phyloP scores from a whole-genome alignment of 371 early-diverging fungal species.

The Saksenaea vasiformis region DNA sequence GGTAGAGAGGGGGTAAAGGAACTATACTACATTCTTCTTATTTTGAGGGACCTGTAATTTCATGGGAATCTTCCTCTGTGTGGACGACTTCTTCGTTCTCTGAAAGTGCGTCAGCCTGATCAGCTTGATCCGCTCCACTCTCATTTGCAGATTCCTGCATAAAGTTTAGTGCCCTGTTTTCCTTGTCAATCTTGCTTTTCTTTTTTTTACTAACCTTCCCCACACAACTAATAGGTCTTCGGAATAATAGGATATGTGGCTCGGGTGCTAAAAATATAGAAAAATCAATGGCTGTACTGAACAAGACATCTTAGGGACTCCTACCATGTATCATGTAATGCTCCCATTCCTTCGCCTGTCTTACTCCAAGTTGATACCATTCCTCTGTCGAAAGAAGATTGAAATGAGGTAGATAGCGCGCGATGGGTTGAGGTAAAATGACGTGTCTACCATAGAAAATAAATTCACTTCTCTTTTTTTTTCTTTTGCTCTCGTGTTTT shows the following conservation, averaged over 20 bases:
- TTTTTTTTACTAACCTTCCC: background rate
- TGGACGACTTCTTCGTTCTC: background rate
- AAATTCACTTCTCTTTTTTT: background rate
- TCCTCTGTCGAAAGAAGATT: slow-evolving; percentile 4
- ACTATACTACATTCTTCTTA: background rate
- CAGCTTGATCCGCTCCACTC: background rate
- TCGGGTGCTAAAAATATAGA: slow-evolving; percentile 11
- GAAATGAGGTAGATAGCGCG: slow-evolving; percentile 14
- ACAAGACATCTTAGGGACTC: too few relatives aligned
- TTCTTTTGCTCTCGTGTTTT: background rate
- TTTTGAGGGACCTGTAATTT: background rate
- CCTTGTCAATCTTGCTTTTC: background rate
- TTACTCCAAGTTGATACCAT: slow-evolving; percentile 14
- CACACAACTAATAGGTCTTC: slow-evolving; percentile 2
- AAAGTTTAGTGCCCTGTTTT: background rate
- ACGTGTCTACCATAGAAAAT: slow-evolving; percentile 9
- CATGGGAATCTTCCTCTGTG: background rate
- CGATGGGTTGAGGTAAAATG: slow-evolving; percentile 13
- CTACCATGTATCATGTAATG: slow-evolving; percentile 26
- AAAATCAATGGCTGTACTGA: background rate
- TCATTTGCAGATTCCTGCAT: background rate
- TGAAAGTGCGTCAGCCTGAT: background rate
- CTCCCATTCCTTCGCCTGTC: slow-evolving; percentile 12
- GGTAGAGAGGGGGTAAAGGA: background rate
- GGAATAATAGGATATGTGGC: slow-evolving; percentile 19